Conservation (phyloP, 306 rosid genomes). For the Vigna angularis region DNA sequence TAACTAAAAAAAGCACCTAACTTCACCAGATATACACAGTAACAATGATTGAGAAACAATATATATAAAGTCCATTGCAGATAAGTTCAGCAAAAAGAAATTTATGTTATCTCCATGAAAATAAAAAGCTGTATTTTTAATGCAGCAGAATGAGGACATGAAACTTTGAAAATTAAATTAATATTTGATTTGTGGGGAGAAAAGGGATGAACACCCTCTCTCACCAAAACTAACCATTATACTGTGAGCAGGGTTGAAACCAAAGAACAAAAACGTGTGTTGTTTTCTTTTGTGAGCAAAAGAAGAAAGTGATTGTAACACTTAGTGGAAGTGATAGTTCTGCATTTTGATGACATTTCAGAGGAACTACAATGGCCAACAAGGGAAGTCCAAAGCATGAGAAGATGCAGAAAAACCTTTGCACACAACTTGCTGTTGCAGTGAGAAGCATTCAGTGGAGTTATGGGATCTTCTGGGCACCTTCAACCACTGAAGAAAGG, state of each 20-base stretch:
- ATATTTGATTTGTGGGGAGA: neutral
- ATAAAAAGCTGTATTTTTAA: neutral
- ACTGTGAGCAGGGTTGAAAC: neutral
- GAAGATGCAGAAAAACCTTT: conserved; percentile 54
- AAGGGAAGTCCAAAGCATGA: conserved; percentile 54
- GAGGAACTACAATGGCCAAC: conserved; percentile 51
- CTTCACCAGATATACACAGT: no score
- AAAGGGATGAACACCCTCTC: neutral
- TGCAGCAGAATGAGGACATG: neutral
- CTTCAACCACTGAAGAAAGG: conserved; percentile 73
- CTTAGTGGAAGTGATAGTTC: neutral
- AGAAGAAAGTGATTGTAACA: conserved; percentile 16
- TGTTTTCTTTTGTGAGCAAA: neutral
- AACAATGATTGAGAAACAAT: no score
- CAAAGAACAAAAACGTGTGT: neutral
- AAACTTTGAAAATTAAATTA: neutral
- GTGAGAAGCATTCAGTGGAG: conserved; percentile 90
- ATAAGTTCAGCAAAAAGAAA: neutral
- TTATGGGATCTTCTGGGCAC: conserved; percentile 89
- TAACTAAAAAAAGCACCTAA: no score
- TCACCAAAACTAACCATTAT: neutral
- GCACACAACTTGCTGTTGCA: conserved; percentile 77
- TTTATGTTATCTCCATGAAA: neutral
- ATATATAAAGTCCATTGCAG: no score
- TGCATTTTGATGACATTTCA: conserved; percentile 19